Percentiles rank a stretch among this genome's conserved stretches.
These are phyloP conservation scores for Camillea tinctor DNA, from an alignment of 2,329 filamentous ascomycete species.

Conservation along the genomic window DNA sequence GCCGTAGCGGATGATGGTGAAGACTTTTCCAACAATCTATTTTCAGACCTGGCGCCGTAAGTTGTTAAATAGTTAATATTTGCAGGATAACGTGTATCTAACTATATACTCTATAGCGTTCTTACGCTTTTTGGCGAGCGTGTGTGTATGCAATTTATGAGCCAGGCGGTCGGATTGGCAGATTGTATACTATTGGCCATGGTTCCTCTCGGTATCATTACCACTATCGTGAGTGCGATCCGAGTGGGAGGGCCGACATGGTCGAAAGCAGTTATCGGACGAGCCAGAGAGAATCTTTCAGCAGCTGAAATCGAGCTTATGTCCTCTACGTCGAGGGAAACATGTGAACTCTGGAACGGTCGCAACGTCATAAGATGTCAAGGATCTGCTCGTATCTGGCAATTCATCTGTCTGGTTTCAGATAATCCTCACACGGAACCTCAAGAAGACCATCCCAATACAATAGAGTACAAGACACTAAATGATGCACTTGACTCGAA, in stretches of 20 bases:
- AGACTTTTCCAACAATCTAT: slow-evolving; percentile 21
- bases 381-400: slow-evolving; percentile 12
- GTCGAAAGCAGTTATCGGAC: slow-evolving; percentile 43
- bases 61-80: slow-evolving; percentile 14
- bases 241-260: slow-evolving; percentile 43
- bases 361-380: slow-evolving; percentile 31
- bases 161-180: slow-evolving; percentile 37
- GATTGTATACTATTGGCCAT: slow-evolving; percentile 48
- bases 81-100: slow-evolving; percentile 34
- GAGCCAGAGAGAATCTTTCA: slow-evolving; percentile 42
- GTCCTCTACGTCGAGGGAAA: slow-evolving; percentile 45
- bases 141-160: slow-evolving; percentile 48
- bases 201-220: slow-evolving; percentile 45
- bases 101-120: no score
- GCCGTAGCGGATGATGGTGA: slow-evolving; percentile 18
- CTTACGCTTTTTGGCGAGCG: slow-evolving; percentile 28
- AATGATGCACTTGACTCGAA: background rate
- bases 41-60: slow-evolving; percentile 14
- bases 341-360: slow-evolving; percentile 45
- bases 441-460: background rate
- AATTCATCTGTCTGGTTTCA: slow-evolving; percentile 14
- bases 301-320: slow-evolving; percentile 42
- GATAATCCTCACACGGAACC: background rate
- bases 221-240: slow-evolving; percentile 43
- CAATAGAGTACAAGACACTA: background rate